A percentile compares a stretch with the other conserved stretches of the same genome.
phyloP scores from a whole-genome alignment of 805 yeast genomes.

The Nematodospora valgi region DNA sequence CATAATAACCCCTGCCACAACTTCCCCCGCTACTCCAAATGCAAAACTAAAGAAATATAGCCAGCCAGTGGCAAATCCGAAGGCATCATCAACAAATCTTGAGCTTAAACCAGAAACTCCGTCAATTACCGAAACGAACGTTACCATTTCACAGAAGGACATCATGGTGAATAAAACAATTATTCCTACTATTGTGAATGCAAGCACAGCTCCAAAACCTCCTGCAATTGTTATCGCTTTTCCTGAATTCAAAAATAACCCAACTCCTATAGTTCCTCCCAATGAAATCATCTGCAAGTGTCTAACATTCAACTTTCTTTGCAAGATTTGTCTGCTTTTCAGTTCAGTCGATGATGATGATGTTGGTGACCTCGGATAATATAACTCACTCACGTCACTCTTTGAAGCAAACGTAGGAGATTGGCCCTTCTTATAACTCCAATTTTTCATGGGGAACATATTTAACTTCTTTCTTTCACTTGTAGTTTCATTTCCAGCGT shows the following conservation, averaged over 20 bases:
- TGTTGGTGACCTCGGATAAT: conserved; percentile 8
- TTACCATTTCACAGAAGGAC: conserved; percentile 79
- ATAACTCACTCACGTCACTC: conserved; percentile 8
- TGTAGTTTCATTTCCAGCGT: conserved; percentile 16
- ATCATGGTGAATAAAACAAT: conserved; percentile 67
- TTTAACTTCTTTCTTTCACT: conserved; percentile 5
- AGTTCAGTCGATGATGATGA: conserved; percentile 8
- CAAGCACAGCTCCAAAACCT: conserved; percentile 70
- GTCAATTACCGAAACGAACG: conserved; percentile 73
- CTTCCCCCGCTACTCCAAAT: conserved; percentile 72
- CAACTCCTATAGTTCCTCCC: conserved; percentile 80
- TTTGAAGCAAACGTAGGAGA: conserved; percentile 1
- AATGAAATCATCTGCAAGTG: conserved; percentile 77
- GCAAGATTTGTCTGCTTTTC: conserved; percentile 27
- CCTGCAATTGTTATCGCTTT: conserved; percentile 73
- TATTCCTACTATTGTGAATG: conserved; percentile 61
- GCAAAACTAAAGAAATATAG: conserved; percentile 71
- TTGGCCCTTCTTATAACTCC: not conserved
- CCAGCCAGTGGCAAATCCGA: conserved; percentile 73
- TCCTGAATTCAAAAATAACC: conserved; percentile 65
- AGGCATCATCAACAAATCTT: conserved; percentile 72
- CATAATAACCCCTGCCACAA: conserved; percentile 78
- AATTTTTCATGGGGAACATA: no score
- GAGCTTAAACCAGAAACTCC: conserved; percentile 76
- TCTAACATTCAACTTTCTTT: conserved; percentile 57